phyloP scores from a whole-genome alignment of 768 basidiomycete genomes.

The Dentipellis sp. region DNA sequence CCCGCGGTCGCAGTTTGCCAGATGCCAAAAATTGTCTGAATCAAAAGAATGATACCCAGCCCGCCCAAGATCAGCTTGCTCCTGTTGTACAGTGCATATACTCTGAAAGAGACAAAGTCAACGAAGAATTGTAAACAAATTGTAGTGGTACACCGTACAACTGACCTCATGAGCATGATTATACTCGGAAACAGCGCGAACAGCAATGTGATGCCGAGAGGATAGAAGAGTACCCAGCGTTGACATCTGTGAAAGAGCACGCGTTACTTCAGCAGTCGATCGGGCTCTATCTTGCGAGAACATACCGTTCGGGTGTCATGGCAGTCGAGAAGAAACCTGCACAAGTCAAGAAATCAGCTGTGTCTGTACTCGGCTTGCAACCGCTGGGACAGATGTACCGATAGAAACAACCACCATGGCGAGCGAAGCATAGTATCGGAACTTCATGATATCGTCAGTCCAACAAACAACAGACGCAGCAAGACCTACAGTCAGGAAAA shows the following conservation, averaged over 20 bases:
- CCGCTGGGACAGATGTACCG: background rate
- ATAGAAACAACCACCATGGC: conserved; percentile 8
- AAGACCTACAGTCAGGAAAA: conserved; percentile 8
- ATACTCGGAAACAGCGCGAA: conserved; percentile 9
- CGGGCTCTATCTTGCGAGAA: background rate
- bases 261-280: background rate
- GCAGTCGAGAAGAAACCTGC: conserved; percentile 10
- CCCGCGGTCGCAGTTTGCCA: conserved; percentile 10
- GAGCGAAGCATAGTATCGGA: conserved; percentile 10
- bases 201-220: conserved; percentile 11
- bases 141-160: background rate
- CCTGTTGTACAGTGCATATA: conserved; percentile 13
- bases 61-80: conserved; percentile 6
- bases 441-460: background rate
- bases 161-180: conserved; percentile 12
- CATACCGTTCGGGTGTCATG: conserved; percentile 13
- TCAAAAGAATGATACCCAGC: conserved; percentile 3
- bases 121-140: too few species aligned
- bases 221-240: conserved; percentile 12
- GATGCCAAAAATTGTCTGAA: conserved; percentile 7
- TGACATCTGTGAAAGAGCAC: conserved; percentile 2
- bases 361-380: too few species aligned
- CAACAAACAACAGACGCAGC: too few species aligned
- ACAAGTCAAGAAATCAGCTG: background rate
- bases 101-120: background rate